Conservation (phyloP, 345 rosid species). For the Kandelia obovata region DNA sequence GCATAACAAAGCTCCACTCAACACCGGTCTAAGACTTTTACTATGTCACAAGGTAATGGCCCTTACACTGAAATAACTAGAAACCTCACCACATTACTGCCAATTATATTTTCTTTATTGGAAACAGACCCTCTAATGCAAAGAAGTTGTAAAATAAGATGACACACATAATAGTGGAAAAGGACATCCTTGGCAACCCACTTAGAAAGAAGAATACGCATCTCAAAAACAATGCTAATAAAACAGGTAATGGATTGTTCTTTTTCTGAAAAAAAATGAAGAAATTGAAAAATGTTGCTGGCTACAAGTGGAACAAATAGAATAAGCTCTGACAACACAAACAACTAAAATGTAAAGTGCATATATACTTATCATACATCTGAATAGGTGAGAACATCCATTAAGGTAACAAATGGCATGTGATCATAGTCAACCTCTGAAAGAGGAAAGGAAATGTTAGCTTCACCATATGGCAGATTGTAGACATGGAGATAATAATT, state of each 20-base stretch:
- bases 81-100: background rate
- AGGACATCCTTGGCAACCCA: too few relatives aligned
- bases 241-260: too few relatives aligned
- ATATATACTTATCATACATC: slow-evolving; percentile 40
- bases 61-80: background rate
- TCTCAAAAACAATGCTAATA: too few relatives aligned
- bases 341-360: background rate
- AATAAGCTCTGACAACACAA: background rate
- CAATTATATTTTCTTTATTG: too few relatives aligned
- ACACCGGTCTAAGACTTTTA: background rate
- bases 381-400: slow-evolving; percentile 60
- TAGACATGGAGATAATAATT: background rate
- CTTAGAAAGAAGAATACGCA: too few relatives aligned
- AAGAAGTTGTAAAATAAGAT: too few relatives aligned
- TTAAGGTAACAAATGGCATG: slow-evolving; percentile 56
- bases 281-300: too few relatives aligned
- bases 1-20: background rate
- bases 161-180: too few relatives aligned
- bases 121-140: too few relatives aligned
- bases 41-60: background rate
- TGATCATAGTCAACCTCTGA: slow-evolving; percentile 53
- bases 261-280: too few relatives aligned
- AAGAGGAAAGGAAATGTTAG: slow-evolving; percentile 12
- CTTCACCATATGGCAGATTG: slow-evolving; percentile 7
- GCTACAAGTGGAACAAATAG: too few relatives aligned